Evolutionary conservation across 192 early-diverging fungal genomes (phyloP).

Genomic region (Glomus cerebriforme): DNA sequence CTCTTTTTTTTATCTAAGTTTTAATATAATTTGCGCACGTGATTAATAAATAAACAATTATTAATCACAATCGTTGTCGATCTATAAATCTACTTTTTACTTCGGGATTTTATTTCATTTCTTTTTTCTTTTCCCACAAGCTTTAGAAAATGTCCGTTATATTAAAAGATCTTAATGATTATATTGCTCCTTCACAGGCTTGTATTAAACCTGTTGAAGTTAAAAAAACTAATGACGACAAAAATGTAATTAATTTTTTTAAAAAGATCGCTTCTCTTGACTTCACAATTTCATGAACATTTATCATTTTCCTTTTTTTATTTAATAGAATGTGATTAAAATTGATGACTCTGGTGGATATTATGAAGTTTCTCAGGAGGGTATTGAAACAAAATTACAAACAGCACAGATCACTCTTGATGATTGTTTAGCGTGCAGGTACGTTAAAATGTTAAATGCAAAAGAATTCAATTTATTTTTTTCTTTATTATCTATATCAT

Average conservation of each 20-base stretch:
- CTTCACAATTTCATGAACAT: conserved; percentile 8
- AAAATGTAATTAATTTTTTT: conserved; percentile 39
- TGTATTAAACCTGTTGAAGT: conserved; percentile 95
- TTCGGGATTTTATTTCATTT: background rate
- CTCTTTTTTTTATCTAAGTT: no score
- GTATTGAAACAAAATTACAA: conserved; percentile 80
- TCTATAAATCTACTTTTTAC: background rate
- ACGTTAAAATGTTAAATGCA: background rate
- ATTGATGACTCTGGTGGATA: conserved; percentile 77
- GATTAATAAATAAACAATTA: background rate
- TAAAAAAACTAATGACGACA: conserved; percentile 54
- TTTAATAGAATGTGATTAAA: conserved; percentile 63
- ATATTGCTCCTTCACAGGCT: conserved; percentile 93
- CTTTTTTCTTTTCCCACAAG: background rate
- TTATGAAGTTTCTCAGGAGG: conserved; percentile 90
- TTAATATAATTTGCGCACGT: no score
- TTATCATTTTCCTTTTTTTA: conserved; percentile 16
- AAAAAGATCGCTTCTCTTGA: background rate
- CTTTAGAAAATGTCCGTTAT: conserved; percentile 51
- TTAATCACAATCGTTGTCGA: background rate
- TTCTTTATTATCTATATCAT: background rate
- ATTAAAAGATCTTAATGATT: conserved; percentile 96
- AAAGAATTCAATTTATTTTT: conserved; percentile 19
- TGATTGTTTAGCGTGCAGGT: conserved; percentile 98
- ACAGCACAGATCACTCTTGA: conserved; percentile 87